These are phyloP conservation scores for Rubus parviflorus DNA, from an alignment of 306 rosid species.

Conservation along the genomic window DNA sequence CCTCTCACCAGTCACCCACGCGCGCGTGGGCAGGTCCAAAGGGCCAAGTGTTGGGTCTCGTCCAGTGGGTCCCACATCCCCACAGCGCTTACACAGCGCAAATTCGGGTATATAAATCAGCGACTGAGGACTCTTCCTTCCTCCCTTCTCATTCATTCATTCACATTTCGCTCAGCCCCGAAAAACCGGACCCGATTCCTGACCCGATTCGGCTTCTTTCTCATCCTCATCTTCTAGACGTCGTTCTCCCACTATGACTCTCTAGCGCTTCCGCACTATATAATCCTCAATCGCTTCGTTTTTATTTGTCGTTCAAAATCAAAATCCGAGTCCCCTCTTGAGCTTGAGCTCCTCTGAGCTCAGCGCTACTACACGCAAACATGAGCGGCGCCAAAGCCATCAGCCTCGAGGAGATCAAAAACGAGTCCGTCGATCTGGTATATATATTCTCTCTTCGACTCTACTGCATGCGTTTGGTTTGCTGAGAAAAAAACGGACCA, in stretches of 20 bases:
- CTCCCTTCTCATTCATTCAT: neutral
- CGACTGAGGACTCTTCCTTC: neutral
- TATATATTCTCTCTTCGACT: neutral
- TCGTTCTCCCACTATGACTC: neutral
- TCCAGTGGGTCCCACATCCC: constrained; percentile 1
- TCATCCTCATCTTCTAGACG: neutral
- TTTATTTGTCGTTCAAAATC: neutral
- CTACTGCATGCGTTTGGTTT: constrained; percentile 25
- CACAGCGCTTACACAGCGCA: neutral
- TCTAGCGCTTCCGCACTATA: neutral
- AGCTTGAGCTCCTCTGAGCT: constrained; percentile 19
- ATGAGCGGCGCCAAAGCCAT: constrained; percentile 62
- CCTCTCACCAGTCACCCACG: neutral
- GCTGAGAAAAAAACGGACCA: neutral
- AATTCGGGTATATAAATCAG: constrained; percentile 5
- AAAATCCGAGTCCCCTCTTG: neutral
- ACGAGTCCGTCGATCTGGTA: constrained; percentile 93
- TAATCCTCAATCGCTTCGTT: neutral
- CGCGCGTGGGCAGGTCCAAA: neutral
- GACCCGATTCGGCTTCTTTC: neutral
- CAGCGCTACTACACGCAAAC: neutral
- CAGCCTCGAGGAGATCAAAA: constrained; percentile 87
- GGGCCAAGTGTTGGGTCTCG: neutral
- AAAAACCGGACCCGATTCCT: neutral
- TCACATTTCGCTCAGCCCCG: neutral